phyloP scores from a whole-genome alignment of 1,284 basidiomycete species.

The Ustilago trichophora region DNA sequence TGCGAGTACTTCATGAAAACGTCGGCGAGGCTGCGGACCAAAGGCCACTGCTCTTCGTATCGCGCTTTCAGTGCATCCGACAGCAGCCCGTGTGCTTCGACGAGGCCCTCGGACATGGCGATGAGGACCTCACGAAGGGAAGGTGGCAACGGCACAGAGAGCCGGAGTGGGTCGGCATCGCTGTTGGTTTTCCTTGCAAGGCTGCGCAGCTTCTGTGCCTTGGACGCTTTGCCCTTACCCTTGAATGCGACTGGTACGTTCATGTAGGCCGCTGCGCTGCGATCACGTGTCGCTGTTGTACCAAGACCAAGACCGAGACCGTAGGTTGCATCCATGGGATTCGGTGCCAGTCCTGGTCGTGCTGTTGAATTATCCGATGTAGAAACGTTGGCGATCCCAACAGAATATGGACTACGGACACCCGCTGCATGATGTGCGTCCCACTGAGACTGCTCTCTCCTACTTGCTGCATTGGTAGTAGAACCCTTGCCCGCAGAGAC shows the following conservation, averaged over 20 bases:
- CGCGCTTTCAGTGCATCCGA: slow-evolving; percentile 55
- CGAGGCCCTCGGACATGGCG: slow-evolving; percentile 49
- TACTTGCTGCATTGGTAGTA: neutral
- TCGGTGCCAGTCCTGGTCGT: too few relatives aligned
- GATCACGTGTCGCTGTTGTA: slow-evolving; percentile 26
- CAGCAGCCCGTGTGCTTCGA: slow-evolving; percentile 49
- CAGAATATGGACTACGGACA: slow-evolving; percentile 32
- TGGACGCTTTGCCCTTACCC: slow-evolving; percentile 26
- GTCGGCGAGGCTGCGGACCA: slow-evolving; percentile 58
- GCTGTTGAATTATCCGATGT: too few relatives aligned
- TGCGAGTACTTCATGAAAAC: slow-evolving; percentile 53
- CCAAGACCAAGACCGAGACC: slow-evolving; percentile 50
- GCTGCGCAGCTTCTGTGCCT: slow-evolving; percentile 35
- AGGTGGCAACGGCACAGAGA: slow-evolving; percentile 49
- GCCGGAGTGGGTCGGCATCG: slow-evolving; percentile 29
- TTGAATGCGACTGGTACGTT: neutral
- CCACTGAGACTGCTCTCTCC: slow-evolving; percentile 2
- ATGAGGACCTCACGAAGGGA: slow-evolving; percentile 52
- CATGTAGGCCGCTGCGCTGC: slow-evolving; percentile 29
- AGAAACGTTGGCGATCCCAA: too few relatives aligned
- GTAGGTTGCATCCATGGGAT: slow-evolving; percentile 8
- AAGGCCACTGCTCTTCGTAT: slow-evolving; percentile 61
- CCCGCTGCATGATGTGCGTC: slow-evolving; percentile 16
- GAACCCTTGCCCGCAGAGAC: slow-evolving; percentile 1
- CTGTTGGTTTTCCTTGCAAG: slow-evolving; percentile 21